phyloP scores from a whole-genome alignment of 129 eudicot species.

The Rutidosis leptorrhynchoides region DNA sequence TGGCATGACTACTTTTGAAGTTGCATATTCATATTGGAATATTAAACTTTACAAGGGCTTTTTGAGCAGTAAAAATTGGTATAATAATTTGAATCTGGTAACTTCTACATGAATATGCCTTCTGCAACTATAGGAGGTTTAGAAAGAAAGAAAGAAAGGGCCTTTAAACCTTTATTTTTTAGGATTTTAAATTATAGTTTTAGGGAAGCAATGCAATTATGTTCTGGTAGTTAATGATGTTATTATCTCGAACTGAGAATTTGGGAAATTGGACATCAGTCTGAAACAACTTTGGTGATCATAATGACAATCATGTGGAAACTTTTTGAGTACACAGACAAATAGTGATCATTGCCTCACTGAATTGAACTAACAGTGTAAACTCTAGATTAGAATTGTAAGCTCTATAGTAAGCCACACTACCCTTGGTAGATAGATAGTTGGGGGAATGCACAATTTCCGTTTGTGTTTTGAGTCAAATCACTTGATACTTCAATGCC shows the following conservation, averaged over 20 bases:
- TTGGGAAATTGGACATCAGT: neutral
- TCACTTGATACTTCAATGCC: neutral
- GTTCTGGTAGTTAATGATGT: neutral
- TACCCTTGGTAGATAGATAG: neutral
- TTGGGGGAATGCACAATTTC: neutral
- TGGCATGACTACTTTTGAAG: neutral
- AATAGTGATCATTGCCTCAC: neutral
- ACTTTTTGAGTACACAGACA: too few relatives aligned
- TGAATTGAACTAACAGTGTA: neutral
- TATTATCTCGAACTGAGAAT: neutral
- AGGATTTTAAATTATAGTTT: neutral
- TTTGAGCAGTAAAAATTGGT: neutral
- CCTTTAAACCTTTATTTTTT: neutral
- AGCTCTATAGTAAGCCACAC: neutral
- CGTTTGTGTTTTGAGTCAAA: neutral
- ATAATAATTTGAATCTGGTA: constrained; percentile 4
- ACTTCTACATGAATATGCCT: neutral
- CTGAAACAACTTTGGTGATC: neutral
- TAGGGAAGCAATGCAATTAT: neutral
- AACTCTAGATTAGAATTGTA: neutral
- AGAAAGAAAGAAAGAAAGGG: neutral
- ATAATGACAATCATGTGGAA: neutral
- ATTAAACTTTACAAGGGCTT: neutral
- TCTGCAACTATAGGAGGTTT: neutral
- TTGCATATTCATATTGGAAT: neutral